Percentiles rank a stretch among this genome's conserved stretches.
phyloP scores from a whole-genome alignment of 805 yeast genomes.

The Starmerella scarabaei region DNA sequence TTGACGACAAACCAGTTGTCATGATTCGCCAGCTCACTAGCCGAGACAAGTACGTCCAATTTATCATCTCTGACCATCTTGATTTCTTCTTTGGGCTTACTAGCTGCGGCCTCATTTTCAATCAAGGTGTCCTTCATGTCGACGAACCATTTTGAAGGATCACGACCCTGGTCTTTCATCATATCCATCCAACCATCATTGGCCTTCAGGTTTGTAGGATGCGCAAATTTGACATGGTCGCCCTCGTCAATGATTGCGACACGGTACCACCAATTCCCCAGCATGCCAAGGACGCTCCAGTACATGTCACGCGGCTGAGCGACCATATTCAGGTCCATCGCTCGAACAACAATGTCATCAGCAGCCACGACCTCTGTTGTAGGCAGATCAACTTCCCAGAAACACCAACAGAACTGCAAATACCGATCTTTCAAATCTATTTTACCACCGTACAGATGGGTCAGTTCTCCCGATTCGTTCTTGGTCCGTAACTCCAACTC shows the following conservation, averaged over 20 bases:
- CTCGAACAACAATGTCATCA: conserved; percentile 28
- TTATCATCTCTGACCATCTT: conserved; percentile 26
- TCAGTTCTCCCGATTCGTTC: too few species aligned
- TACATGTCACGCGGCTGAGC: conserved; percentile 30
- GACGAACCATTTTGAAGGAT: conserved; percentile 5
- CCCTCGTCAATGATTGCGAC: conserved; percentile 22
- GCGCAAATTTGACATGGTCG: conserved; percentile 21
- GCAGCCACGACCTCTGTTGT: conserved; percentile 19
- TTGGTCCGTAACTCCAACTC: too few species aligned
- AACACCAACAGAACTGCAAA: too few species aligned
- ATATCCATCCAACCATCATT: conserved; percentile 30
- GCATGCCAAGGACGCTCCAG: conserved; percentile 31
- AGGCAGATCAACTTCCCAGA: conserved; percentile 24
- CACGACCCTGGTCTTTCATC: conserved; percentile 20
- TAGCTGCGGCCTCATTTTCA: too few species aligned
- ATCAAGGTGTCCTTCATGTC: too few species aligned
- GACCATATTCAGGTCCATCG: conserved; percentile 29
- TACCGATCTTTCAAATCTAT: too few species aligned
- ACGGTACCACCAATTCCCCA: conserved; percentile 31
- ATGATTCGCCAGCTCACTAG: conserved; percentile 19
- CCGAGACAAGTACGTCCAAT: conserved; percentile 17
- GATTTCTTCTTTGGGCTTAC: too few species aligned
- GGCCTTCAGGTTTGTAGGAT: conserved; percentile 11
- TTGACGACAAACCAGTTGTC: conserved; percentile 27
- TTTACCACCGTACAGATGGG: too few species aligned